Evolutionary conservation across 257 asterid genomes (phyloP).

Genomic region (Agastache rugosa): DNA sequence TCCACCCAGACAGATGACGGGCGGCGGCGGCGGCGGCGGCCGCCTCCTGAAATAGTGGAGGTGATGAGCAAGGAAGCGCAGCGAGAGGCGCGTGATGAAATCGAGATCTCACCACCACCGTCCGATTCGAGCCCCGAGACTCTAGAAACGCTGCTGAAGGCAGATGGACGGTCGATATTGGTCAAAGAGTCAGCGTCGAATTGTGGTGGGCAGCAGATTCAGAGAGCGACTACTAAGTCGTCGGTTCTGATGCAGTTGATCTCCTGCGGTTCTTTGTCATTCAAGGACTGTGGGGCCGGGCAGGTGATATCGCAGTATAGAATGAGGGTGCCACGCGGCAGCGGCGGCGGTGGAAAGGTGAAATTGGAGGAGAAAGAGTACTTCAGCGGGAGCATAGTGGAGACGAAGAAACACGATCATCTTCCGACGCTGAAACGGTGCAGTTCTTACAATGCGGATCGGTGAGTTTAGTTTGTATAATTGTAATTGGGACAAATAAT

Average conservation of each 20-base stretch:
- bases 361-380: conserved; percentile 72
- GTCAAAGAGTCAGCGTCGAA: conserved; percentile 35
- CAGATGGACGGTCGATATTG: conserved; percentile 52
- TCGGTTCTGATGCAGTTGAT: conserved; percentile 80
- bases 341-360: conserved; percentile 41
- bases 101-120: conserved; percentile 77
- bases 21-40: conserved; percentile 57
- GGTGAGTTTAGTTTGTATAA: conserved; percentile 42
- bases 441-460: conserved; percentile 75
- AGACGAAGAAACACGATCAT: conserved; percentile 60
- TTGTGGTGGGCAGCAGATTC: conserved; percentile 14
- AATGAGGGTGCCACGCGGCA: conserved; percentile 66
- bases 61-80: conserved; percentile 34
- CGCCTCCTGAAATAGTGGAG: conserved; percentile 45
- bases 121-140: conserved; percentile 93
- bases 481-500: not conserved
- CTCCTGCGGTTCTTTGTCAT: conserved; percentile 75
- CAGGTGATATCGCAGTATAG: conserved; percentile 68
- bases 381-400: conserved; percentile 73
- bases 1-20: conserved; percentile 78
- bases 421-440: conserved; percentile 67
- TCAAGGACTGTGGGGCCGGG: conserved; percentile 77
- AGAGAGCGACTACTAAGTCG: conserved; percentile 46
- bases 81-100: conserved; percentile 37
- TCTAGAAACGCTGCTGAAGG: conserved; percentile 68